These are phyloP conservation scores for Suillus clintonianus DNA, from an alignment of 768 basidiomycete genomes.

Conservation along the genomic window DNA sequence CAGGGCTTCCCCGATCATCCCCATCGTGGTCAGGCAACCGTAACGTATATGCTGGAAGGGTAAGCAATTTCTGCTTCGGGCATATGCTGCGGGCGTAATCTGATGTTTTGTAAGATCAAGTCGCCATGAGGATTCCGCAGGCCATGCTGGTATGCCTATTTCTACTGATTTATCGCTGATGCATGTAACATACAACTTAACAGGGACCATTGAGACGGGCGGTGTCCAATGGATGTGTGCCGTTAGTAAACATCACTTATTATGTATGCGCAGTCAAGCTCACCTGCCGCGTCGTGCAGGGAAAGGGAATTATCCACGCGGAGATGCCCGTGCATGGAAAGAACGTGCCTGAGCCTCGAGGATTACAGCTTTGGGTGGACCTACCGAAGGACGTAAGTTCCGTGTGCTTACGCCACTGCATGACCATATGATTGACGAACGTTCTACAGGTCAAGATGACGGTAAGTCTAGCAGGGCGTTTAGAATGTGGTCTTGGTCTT, in stretches of 20 bases:
- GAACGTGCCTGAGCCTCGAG: constrained; percentile 71
- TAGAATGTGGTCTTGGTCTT: constrained; percentile 9
- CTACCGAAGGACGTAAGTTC: constrained; percentile 63
- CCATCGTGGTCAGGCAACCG: constrained; percentile 85
- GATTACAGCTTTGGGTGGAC: constrained; percentile 89
- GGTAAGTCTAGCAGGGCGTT: constrained; percentile 33
- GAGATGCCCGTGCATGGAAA: constrained; percentile 84
- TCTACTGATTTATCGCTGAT: not conserved
- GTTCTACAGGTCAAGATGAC: constrained; percentile 73
- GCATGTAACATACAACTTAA: not conserved
- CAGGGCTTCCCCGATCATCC: constrained; percentile 93
- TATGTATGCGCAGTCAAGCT: constrained; percentile 3
- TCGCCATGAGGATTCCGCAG: constrained; percentile 89
- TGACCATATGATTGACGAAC: constrained; percentile 16
- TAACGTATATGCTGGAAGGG: constrained; percentile 90
- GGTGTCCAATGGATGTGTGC: constrained; percentile 97
- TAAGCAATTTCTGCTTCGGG: constrained; percentile 23
- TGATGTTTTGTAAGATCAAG: constrained; percentile 48
- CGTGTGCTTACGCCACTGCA: not conserved
- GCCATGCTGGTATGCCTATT: constrained; percentile 58
- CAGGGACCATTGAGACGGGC: constrained; percentile 60
- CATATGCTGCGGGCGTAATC: not conserved
- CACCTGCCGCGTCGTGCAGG: constrained; percentile 29
- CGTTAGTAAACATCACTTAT: constrained; percentile 39
- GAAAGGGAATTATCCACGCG: constrained; percentile 76